A percentile compares a stretch with the other conserved stretches of the same genome.
Evolutionary conservation across 371 early-diverging fungal species (phyloP).

Genomic region (Choanephora cucurbitarum): DNA sequence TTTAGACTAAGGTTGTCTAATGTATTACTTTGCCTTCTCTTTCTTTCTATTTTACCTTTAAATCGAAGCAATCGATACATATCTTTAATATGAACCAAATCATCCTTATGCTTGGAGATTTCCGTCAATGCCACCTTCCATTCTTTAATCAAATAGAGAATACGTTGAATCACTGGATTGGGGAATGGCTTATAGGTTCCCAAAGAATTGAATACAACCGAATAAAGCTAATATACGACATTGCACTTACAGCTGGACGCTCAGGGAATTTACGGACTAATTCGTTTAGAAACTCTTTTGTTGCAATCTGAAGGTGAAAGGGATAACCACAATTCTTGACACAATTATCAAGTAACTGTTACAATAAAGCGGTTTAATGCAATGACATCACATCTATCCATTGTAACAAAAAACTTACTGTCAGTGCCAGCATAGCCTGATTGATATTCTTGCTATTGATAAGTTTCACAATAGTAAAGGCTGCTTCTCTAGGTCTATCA

Average conservation of each 20-base stretch:
- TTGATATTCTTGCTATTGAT: constrained; percentile 76
- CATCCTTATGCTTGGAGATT: constrained; percentile 88
- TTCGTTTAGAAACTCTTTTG: constrained; percentile 96
- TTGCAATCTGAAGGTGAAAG: constrained; percentile 92
- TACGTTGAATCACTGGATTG: constrained; percentile 76
- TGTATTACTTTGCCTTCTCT: no score
- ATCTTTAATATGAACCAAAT: constrained; percentile 90
- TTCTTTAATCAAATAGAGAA: constrained; percentile 91
- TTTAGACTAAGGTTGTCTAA: no score
- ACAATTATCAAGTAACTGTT: constrained; percentile 89
- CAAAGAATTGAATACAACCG: no score
- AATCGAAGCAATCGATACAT: constrained; percentile 89
- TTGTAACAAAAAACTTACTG: constrained; percentile 60
- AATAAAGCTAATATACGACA: no score
- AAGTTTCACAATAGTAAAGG: constrained; percentile 75
- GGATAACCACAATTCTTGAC: constrained; percentile 98
- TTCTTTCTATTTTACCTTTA: constrained; percentile 73
- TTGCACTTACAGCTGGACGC: constrained; percentile 75
- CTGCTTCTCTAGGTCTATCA: constrained; percentile 86
- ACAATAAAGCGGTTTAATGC: background rate
- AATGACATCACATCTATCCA: background rate
- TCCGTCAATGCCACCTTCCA: constrained; percentile 91
- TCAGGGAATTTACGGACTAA: constrained; percentile 95
- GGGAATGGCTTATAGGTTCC: constrained; percentile 40
- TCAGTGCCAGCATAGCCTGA: constrained; percentile 78